Conservation (phyloP, 2,329 filamentous ascomycete genomes). For the Fusarium burgessii region DNA sequence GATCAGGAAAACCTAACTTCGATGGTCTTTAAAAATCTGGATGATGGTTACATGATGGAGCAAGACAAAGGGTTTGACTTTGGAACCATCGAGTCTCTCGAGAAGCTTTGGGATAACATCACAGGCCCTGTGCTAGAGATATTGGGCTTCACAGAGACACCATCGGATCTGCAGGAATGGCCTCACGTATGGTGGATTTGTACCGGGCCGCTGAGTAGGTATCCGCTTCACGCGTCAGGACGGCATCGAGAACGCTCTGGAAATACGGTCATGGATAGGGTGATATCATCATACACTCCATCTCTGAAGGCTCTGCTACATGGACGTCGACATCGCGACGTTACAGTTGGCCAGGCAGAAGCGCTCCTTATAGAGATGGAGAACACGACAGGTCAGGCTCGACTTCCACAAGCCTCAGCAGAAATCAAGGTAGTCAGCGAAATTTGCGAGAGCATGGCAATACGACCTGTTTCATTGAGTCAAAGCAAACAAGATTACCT, state of each 20-base stretch:
- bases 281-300: background rate
- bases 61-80: background rate
- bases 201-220: conserved; percentile 1
- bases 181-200: conserved; percentile 1
- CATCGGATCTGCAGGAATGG: background rate
- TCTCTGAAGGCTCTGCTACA: background rate
- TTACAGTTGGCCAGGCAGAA: fast-evolving
- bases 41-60: fast-evolving
- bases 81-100: background rate
- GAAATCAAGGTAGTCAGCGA: background rate
- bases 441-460: background rate
- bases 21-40: background rate
- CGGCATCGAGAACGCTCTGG: background rate
- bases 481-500: background rate
- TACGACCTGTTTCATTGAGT: background rate
- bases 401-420: background rate
- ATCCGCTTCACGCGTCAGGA: conserved; percentile 8
- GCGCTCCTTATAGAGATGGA: background rate
- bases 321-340: background rate
- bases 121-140: fast-evolving
- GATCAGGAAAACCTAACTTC: background rate
- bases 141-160: background rate
- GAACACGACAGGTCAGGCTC: background rate
- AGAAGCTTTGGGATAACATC: background rate
- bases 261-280: background rate